Conservation (phyloP, 495 filamentous ascomycete genomes). For the Penicillium arizonense region DNA sequence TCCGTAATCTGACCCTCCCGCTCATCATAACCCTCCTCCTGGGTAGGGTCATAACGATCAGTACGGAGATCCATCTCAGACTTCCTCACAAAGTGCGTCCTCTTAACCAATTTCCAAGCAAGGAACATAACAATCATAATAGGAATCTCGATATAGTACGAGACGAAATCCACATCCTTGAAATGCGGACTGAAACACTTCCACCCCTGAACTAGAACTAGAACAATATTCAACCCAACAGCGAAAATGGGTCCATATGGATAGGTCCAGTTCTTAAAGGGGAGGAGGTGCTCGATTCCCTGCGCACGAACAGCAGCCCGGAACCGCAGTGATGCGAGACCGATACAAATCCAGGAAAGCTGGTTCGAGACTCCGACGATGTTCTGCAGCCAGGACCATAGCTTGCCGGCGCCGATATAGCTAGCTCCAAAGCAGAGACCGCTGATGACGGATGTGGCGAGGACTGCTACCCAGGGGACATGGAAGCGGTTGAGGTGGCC, state of each 20-base stretch:
- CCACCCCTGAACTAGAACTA: slow-evolving; percentile 63
- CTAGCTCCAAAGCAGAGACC: slow-evolving; percentile 60
- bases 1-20: background rate
- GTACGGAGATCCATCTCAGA: slow-evolving; percentile 51
- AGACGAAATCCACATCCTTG: slow-evolving; percentile 49
- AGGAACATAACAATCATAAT: slow-evolving; percentile 52
- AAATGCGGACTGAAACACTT: slow-evolving; percentile 54
- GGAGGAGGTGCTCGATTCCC: slow-evolving; percentile 55
- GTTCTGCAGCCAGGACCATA: slow-evolving; percentile 59
- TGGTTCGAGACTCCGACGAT: slow-evolving; percentile 65
- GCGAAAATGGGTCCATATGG: slow-evolving; percentile 53
- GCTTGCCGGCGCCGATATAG: slow-evolving; percentile 58
- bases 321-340: slow-evolving; percentile 59
- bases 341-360: slow-evolving; percentile 59
- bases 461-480: slow-evolving; percentile 58
- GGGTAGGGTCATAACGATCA: slow-evolving; percentile 44
- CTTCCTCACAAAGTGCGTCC: slow-evolving; percentile 36
- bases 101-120: slow-evolving; percentile 50
- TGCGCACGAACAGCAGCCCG: slow-evolving; percentile 51
- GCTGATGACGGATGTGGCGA: slow-evolving; percentile 53
- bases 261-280: slow-evolving; percentile 63
- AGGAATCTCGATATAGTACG: slow-evolving; percentile 49
- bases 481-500: slow-evolving; percentile 52
- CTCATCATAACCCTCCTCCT: slow-evolving; percentile 2
- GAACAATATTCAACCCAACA: slow-evolving; percentile 50